These are phyloP conservation scores for Botrytis porri DNA, from an alignment of 2,329 filamentous ascomycete genomes.

Conservation along the genomic window DNA sequence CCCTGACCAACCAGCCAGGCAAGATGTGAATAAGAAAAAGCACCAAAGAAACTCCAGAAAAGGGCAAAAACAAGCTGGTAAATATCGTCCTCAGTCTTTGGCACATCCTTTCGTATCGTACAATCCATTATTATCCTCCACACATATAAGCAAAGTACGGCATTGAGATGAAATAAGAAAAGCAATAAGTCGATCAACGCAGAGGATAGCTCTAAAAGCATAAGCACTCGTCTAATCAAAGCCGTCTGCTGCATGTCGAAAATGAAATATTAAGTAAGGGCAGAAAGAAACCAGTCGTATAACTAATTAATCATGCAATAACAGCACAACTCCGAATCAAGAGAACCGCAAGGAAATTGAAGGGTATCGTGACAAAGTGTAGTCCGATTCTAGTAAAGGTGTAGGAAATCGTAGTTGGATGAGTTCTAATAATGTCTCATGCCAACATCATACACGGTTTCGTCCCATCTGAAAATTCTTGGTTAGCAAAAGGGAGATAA, in stretches of 20 bases:
- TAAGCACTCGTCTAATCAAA: not conserved
- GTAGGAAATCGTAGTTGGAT: not conserved
- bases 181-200: not conserved
- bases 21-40: not conserved
- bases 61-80: not conserved
- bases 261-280: not conserved
- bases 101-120: not conserved
- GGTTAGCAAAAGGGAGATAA: not conserved
- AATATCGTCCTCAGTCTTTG: not conserved
- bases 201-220: not conserved
- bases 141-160: not conserved
- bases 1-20: not conserved
- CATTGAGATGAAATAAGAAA: not conserved
- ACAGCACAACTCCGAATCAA: not conserved
- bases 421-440: conserved; percentile 16
- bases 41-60: not conserved
- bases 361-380: not conserved
- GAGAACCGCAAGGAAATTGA: not conserved
- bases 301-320: not conserved
- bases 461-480: conserved; percentile 22
- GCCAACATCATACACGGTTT: conserved; percentile 28
- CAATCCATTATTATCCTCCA: not conserved
- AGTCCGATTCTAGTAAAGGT: not conserved
- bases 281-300: not conserved
- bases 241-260: not conserved